Percentiles rank a stretch among this genome's conserved stretches.
Evolutionary conservation across 345 rosid genomes (phyloP).

Genomic region (Erucastrum elatum): DNA sequence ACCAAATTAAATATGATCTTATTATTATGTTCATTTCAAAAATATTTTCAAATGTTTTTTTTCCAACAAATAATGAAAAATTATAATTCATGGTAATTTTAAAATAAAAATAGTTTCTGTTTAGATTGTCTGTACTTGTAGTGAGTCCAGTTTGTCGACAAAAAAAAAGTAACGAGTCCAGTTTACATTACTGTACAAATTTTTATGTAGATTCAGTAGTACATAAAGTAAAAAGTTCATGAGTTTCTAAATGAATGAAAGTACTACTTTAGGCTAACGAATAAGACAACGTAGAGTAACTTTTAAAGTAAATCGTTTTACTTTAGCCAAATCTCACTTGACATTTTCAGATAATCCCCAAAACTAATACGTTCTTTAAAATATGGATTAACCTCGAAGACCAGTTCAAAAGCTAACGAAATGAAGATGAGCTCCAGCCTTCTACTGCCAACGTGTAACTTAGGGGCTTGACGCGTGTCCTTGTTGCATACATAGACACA

Average conservation of each 20-base stretch:
- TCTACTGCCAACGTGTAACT: slow-evolving; percentile 8
- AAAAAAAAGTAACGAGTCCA: not conserved
- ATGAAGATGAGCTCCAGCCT: slow-evolving; percentile 5
- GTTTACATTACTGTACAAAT: not conserved
- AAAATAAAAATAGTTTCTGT: not conserved
- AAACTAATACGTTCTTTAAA: not conserved
- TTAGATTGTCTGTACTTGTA: not conserved
- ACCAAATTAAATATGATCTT: not conserved
- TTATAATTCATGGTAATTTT: not conserved
- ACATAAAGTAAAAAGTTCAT: not conserved
- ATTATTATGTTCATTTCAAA: no score
- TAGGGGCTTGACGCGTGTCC: slow-evolving; percentile 26
- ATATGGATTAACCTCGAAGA: slow-evolving; percentile 23
- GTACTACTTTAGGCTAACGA: slow-evolving; percentile 8
- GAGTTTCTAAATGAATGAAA: slow-evolving; percentile 4
- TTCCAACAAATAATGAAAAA: not conserved
- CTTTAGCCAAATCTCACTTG: not conserved
- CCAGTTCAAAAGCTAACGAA: slow-evolving; percentile 27
- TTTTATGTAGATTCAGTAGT: not conserved
- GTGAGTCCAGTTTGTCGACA: no score
- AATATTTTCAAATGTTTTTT: no score
- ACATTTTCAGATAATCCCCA: slow-evolving; percentile 11
- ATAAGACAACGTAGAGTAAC: slow-evolving; percentile 7
- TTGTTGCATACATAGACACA: slow-evolving; percentile 35
- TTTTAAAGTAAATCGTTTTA: not conserved